Conservation (phyloP, 208 protist species). For the Naegleria gruberi region DNA sequence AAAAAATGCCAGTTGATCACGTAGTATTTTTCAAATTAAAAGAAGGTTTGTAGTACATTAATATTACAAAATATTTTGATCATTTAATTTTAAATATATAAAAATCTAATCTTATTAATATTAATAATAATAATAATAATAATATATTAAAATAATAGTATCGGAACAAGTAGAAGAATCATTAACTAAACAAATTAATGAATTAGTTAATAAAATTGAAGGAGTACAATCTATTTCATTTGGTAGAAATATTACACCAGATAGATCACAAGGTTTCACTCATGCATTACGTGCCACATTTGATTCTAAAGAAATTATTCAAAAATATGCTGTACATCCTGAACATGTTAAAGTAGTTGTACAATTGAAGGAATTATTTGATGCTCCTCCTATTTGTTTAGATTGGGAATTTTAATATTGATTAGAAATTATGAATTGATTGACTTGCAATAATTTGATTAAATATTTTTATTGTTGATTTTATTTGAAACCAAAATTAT, state of each 20-base stretch:
- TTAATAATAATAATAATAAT: too few species aligned
- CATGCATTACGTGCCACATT: not conserved
- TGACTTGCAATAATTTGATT: too few species aligned
- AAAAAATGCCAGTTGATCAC: not conserved
- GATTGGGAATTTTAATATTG: slow-evolving; percentile 14
- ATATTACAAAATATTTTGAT: not conserved
- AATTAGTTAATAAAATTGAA: not conserved
- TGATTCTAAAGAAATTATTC: not conserved
- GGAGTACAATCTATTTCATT: not conserved
- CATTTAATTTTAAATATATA: not conserved
- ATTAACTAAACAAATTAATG: not conserved
- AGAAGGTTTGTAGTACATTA: not conserved
- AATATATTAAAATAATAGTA: not conserved
- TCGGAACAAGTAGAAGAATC: not conserved
- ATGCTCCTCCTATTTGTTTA: not conserved
- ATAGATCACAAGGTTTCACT: not conserved
- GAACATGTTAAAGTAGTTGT: not conserved
- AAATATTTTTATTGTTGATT: too few species aligned
- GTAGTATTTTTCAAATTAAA: not conserved
- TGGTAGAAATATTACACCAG: not conserved
- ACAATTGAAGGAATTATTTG: not conserved
- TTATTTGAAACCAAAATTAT: too few species aligned
- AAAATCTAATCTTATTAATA: too few species aligned
- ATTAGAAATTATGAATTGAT: too few species aligned
- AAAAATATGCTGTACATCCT: not conserved